Percentiles rank a stretch among this genome's conserved stretches.
Evolutionary conservation across 768 basidiomycete genomes (phyloP).

Genomic region (Epithele typhae): DNA sequence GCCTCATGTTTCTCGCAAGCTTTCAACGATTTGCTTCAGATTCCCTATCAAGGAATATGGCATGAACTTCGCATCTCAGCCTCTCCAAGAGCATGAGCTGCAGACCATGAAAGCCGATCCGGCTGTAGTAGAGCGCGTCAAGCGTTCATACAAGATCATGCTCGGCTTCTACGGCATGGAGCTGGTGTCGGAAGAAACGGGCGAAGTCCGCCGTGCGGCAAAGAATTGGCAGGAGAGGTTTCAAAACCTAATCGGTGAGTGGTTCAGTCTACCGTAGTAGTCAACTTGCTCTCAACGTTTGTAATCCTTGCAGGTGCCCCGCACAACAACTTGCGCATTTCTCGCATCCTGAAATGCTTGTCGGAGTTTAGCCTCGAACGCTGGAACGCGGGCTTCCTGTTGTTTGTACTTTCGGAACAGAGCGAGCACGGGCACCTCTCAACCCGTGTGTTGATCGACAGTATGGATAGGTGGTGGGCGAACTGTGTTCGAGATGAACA

Average conservation of each 20-base stretch:
- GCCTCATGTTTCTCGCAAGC: background rate
- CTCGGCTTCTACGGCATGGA: slow-evolving; percentile 80
- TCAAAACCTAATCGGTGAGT: slow-evolving; percentile 61
- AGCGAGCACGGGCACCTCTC: slow-evolving; percentile 53
- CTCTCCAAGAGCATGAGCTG: slow-evolving; percentile 64
- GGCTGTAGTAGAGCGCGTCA: slow-evolving; percentile 43
- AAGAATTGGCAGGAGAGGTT: slow-evolving; percentile 52
- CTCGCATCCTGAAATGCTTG: slow-evolving; percentile 71
- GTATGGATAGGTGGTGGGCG: slow-evolving; percentile 80
- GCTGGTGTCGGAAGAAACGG: slow-evolving; percentile 52
- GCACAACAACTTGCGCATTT: slow-evolving; percentile 77
- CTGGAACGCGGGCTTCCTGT: slow-evolving; percentile 60
- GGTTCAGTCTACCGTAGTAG: background rate
- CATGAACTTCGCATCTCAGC: slow-evolving; percentile 64
- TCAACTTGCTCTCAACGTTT: background rate
- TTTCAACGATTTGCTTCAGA: slow-evolving; percentile 28
- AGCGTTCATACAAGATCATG: slow-evolving; percentile 67
- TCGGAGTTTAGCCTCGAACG: slow-evolving; percentile 67
- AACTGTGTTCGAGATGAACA: slow-evolving; percentile 63
- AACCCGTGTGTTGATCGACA: slow-evolving; percentile 41
- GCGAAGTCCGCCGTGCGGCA: slow-evolving; percentile 53
- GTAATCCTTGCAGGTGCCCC: slow-evolving; percentile 46
- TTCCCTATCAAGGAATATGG: slow-evolving; percentile 75
- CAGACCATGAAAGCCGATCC: slow-evolving; percentile 48
- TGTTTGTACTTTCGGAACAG: slow-evolving; percentile 68